Evolutionary conservation across 225 moss, liverwort and hornwort genomes (phyloP).

Genomic region (Pleurozium schreberi): DNA sequence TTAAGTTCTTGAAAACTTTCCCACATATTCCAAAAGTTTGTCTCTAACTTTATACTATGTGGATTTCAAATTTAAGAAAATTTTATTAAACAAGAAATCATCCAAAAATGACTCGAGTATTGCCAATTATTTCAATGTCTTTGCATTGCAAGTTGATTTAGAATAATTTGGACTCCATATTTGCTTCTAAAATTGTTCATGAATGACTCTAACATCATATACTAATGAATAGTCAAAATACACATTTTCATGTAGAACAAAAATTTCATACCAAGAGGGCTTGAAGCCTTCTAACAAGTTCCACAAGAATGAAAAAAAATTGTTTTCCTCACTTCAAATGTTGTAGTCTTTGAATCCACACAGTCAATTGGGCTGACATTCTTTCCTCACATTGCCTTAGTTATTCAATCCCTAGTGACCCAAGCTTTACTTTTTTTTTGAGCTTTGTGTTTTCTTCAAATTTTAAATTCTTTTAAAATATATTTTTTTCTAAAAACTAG

Average conservation of each 20-base stretch:
- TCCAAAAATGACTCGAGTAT: not conserved
- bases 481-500: no score
- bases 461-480: no score
- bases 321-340: not conserved
- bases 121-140: not conserved
- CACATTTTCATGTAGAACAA: not conserved
- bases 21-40: not conserved
- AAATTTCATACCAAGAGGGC: no score
- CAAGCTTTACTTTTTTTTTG: no score
- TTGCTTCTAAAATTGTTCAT: not conserved
- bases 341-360: not conserved
- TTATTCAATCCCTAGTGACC: no score
- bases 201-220: not conserved
- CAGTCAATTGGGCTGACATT: rapidly evolving
- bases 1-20: not conserved
- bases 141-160: not conserved
- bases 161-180: not conserved
- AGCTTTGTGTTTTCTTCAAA: no score
- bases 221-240: not conserved
- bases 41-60: not conserved
- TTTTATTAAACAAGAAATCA: not conserved
- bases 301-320: not conserved
- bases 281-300: no score
- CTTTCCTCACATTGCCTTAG: not conserved
- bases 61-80: not conserved